phyloP scores from a whole-genome alignment of 345 rosid genomes.

The Eucalyptus brandiana region DNA sequence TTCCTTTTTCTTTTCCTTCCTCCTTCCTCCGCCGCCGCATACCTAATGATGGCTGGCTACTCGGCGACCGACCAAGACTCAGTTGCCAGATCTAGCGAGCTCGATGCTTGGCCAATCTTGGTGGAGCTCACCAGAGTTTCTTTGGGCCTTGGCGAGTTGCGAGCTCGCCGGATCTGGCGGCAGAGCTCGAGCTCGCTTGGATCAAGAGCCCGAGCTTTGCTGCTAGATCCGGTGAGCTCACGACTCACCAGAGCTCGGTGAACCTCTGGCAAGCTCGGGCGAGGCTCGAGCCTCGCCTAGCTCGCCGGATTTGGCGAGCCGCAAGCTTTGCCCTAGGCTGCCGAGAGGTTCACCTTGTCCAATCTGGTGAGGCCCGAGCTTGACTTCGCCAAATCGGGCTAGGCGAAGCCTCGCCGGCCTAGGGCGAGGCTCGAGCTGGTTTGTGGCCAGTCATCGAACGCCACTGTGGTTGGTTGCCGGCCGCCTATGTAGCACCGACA shows the following conservation, averaged over 20 bases:
- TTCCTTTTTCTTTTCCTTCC: no score
- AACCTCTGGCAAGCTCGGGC: no score
- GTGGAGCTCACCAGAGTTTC: no score
- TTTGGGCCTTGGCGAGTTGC: fast-evolving
- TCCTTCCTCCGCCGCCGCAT: no score
- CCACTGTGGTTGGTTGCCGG: fast-evolving
- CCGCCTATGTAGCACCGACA: no score
- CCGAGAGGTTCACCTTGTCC: fast-evolving
- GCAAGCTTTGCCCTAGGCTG: fast-evolving
- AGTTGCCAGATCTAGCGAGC: fast-evolving
- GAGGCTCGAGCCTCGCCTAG: no score
- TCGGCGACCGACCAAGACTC: no score
- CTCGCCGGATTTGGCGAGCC: no score
- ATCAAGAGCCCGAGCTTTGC: no score
- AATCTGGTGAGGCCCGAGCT: no score
- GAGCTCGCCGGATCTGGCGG: fast-evolving
- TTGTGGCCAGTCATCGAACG: fast-evolving
- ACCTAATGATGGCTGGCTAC: fast-evolving
- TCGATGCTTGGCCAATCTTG: no score
- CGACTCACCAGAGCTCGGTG: fast-evolving
- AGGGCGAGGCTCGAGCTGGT: fast-evolving
- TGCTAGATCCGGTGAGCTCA: fast-evolving
- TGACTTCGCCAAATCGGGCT: fast-evolving
- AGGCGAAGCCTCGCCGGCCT: fast-evolving
- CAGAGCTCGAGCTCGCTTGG: fast-evolving